Percentiles rank a stretch among this genome's conserved stretches.
Evolutionary conservation across 202 grass and related monocot genomes (phyloP).

Genomic region (Dendrocalamus latiflorus): DNA sequence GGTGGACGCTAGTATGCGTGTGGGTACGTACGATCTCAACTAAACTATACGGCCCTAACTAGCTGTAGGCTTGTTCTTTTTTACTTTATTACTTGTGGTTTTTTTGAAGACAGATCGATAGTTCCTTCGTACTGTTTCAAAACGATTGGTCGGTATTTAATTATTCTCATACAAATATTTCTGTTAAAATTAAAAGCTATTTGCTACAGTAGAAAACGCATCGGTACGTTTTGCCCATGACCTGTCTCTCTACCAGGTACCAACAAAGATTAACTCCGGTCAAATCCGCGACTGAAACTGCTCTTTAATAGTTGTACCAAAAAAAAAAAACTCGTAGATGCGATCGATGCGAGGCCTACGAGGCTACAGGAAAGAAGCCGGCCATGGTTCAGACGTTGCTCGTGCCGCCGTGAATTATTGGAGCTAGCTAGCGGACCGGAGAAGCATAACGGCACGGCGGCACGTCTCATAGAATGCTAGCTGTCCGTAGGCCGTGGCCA

Average conservation of each 20-base stretch:
- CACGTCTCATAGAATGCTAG: slow-evolving; percentile 18
- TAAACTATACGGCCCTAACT: background rate
- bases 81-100: too few relatives aligned
- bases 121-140: too few relatives aligned
- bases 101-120: too few relatives aligned
- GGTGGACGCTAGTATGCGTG: background rate
- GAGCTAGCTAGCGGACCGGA: background rate
- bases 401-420: slow-evolving; percentile 34
- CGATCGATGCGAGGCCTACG: background rate
- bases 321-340: background rate
- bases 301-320: background rate
- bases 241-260: background rate
- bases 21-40: background rate
- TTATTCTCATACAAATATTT: too few relatives aligned
- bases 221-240: background rate
- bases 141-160: too few relatives aligned
- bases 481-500: background rate
- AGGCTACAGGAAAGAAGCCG: too few relatives aligned
- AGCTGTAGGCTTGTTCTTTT: background rate
- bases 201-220: too few relatives aligned
- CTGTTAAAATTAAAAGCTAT: too few relatives aligned
- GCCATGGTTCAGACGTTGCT: slow-evolving; percentile 7
- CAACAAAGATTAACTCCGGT: background rate
- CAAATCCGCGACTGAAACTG: background rate
- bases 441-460: background rate